Evolutionary conservation across 352 stramenopile genomes (phyloP), one percentile per base, ranked within the genome.

Genomic region (Globisporangium splendens): DNA sequence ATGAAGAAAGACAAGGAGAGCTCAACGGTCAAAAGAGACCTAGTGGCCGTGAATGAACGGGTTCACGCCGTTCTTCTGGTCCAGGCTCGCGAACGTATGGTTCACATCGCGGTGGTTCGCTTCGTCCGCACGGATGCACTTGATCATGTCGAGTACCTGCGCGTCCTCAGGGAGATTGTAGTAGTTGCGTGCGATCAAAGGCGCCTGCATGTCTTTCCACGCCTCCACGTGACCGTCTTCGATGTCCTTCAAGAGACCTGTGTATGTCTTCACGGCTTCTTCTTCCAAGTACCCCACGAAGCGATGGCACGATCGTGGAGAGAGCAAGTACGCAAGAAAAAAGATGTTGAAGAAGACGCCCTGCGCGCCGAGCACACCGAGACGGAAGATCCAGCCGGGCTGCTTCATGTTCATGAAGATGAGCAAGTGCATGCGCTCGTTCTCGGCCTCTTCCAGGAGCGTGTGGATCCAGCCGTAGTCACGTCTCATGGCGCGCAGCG

Each of bases 201-300:
- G 83, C 5, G 88, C 84, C 12, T 71, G 63, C 50, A n/a, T n/a
- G n/a, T n/a, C n/a, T n/a, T 79, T 80, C 92, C 92, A 98, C 14
- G 50, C 63, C 2, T 73, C 54, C 50, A 97, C 61, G 50, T 97
- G 83, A 8, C 70, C 88, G 38, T 84, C 71, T 33, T 97, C 75
- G 50, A 98, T 97, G 38, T 91, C 91, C 33, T 89, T 60, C 28
- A 98, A 76, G 55, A 97, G 82, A 21, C 84, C 93, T 24, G 92
- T 96, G 74, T 98, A 98, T 10, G 90, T 97, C 50, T 89, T 77
- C 44, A 92, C 90, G 14, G 90, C 92, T 63, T 98, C 83, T 68
- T 97, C 90, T 56, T 98, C 93, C 21, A 98, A 67, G 72, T 97
- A 97, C 7, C 91, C 92, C 12, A 98, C 92, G 55, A 97, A 95